Evolutionary conservation across 176 grass and related monocot genomes (phyloP).

Genomic region (Hyparrhenia diplandra): DNA sequence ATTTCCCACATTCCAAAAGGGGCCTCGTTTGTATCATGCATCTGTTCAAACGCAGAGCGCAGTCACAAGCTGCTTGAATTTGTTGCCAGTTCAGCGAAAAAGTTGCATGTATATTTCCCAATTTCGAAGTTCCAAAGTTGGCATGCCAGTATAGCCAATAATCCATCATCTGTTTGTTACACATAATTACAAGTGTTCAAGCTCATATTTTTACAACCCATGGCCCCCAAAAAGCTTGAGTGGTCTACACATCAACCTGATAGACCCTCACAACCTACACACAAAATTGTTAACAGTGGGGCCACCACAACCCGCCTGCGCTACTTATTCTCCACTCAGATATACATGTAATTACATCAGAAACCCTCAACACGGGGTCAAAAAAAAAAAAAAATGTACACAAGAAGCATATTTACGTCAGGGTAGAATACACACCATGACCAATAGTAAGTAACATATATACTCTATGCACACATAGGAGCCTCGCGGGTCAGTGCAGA

Average conservation of each 20-base stretch:
- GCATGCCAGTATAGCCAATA: background rate
- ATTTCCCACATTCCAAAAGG: too few relatives aligned
- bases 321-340: constrained; percentile 4
- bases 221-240: background rate
- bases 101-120: background rate
- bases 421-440: constrained; percentile 34
- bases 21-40: background rate
- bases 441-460: constrained; percentile 26
- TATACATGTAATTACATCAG: constrained; percentile 30
- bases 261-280: constrained; percentile 21
- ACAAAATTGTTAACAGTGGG: background rate
- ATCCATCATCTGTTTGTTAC: constrained; percentile 7
- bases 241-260: background rate
- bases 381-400: constrained; percentile 22
- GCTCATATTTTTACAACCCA: constrained; percentile 24
- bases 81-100: background rate
- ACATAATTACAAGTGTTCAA: constrained; percentile 21
- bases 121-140: background rate
- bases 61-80: background rate
- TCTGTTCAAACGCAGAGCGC: background rate
- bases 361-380: constrained; percentile 10
- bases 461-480: constrained; percentile 37
- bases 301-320: constrained; percentile 21
- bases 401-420: background rate
- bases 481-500: background rate